Evolutionary conservation across 805 yeast genomes (phyloP), one percentile per base, ranked within the genome.

Genomic region (Starmera pachycereana): DNA sequence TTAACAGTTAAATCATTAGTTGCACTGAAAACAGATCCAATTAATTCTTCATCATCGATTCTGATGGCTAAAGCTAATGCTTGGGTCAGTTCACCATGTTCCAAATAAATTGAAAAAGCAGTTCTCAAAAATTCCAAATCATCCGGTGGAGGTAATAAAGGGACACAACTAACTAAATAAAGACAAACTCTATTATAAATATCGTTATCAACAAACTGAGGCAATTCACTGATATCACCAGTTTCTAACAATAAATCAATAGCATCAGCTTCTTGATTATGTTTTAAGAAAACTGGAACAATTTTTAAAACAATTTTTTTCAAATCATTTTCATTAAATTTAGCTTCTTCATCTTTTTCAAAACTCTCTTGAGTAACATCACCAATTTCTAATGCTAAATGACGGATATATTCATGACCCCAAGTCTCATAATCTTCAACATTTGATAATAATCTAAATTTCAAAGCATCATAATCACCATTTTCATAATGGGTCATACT

Each of bases 371-470:
- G 80, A 60, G 78, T 84, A 40, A 82, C 84, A 56, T 83, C 90
- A 44, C 98, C 97, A 51, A 92, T 86, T 63, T 92, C 97, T 44
- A 92, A 67, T 3, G 98, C 95, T 54, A 92, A 71, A 64, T 92
- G 97, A 57, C 98, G 88, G 54, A 90, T 77, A 60, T 92, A 92
- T 63, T 92, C 99, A 60, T 92, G 97, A 35, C 98, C 99, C 99
- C 98, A 92, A 53, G 79, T 83, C 38, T 80, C 79, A 45, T 84
- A 72, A 38, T 77, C 72, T 29, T 67, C 69, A 37, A 67, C 71
- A 11, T 68, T 62, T 4, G 86, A 72, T 36, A 72, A 61, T 50
- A 92, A 69, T 56, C 97, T 76, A 63, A 77, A 92, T 55, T 78
- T 80, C 43, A 89, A 70, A 13, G 89, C 78, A 46, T 87, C 95